Conservation (phyloP, 495 filamentous ascomycete genomes). For the Trichoderma parareesei region DNA sequence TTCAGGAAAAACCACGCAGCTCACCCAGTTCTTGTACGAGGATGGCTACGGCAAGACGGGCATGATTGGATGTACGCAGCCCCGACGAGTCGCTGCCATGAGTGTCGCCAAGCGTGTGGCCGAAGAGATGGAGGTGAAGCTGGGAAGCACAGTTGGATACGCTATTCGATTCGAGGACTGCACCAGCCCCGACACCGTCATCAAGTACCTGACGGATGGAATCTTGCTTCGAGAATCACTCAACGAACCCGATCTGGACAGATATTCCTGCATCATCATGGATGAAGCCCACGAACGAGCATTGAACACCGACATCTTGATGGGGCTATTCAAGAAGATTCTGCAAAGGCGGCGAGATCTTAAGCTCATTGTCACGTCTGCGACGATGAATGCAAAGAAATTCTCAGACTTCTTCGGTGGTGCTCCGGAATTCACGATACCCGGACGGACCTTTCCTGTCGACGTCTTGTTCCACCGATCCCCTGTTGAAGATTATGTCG, state of each 20-base stretch:
- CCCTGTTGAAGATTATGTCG: conserved; percentile 96
- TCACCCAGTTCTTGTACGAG: conserved; percentile 92
- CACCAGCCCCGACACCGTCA: conserved; percentile 85
- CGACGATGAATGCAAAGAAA: conserved; percentile 96
- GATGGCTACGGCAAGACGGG: conserved; percentile 82
- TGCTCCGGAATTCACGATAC: conserved; percentile 96
- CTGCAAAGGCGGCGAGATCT: conserved; percentile 82
- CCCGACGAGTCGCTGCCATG: conserved; percentile 94
- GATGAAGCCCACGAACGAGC: conserved; percentile 98
- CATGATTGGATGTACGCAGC: conserved; percentile 93
- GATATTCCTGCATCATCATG: conserved; percentile 99
- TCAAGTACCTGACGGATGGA: conserved; percentile 99
- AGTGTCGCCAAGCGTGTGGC: conserved; percentile 97
- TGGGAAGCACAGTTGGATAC: conserved; percentile 86
- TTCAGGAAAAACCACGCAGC: conserved; percentile 92
- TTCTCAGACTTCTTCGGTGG: conserved; percentile 96
- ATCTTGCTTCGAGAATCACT: conserved; percentile 90
- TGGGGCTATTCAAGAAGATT: conserved; percentile 97
- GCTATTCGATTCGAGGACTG: conserved; percentile 99
- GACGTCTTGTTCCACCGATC: conserved; percentile 93
- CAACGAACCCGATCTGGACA: conserved; percentile 84
- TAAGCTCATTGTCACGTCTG: conserved; percentile 95
- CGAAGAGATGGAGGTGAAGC: conserved; percentile 97
- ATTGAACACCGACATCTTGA: conserved; percentile 92
- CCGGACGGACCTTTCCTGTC: conserved; percentile 93